Base-by-base conservation (phyloP, 2,329 filamentous ascomycete species). In the Trichoderma sp. region DNA sequence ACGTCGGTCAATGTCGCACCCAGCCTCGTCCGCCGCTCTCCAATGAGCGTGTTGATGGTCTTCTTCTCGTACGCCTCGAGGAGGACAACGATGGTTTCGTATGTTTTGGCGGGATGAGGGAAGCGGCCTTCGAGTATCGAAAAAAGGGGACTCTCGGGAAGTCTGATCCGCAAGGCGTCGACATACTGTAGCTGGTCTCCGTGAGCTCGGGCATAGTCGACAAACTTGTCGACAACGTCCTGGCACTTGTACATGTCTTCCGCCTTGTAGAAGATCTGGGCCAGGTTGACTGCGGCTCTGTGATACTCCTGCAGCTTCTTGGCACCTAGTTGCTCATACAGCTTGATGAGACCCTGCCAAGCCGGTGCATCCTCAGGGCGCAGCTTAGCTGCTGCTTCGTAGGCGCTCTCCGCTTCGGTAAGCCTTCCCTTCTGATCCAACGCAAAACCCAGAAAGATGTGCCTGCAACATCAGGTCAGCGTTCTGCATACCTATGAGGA, bases 381-480 rank as follows among this genome's bases (percentile, higher is more conserved):
- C 67, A 92, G 80, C 21, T 82, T 81, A 6, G 90, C 86, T 1
- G 94, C 95, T 39, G 85, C 82, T 47, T 84, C 81, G 76, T 98
- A 98, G 1, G 88, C 86, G 41, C 83, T 85, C 71, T 95, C 93
- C 0, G 95, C 88, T 47, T 92, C 89, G 7, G 90, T 87, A 7
- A 84, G 78, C 67, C 88, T 85, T 67, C 87, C 86, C 67, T 90
- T 85, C 75, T 93, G 95, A 76, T 96, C 92, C 52, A 90, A 81
- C 2, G 91, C 90, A 75, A 96, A 92, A 2, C 92, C 95, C 19
- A 96, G 81, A 74, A 97, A 96, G n/a, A 98, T 84, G 69, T 91
- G 86, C 28, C 90, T 92, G 66, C 19, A 52, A 39, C 12, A 5
- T 12, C 10, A 39, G 50, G 60, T 54, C 50, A 69, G 70, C 63